Base-by-base conservation (phyloP, 192 early-diverging fungal species). In the Podila epicladia region DNA sequence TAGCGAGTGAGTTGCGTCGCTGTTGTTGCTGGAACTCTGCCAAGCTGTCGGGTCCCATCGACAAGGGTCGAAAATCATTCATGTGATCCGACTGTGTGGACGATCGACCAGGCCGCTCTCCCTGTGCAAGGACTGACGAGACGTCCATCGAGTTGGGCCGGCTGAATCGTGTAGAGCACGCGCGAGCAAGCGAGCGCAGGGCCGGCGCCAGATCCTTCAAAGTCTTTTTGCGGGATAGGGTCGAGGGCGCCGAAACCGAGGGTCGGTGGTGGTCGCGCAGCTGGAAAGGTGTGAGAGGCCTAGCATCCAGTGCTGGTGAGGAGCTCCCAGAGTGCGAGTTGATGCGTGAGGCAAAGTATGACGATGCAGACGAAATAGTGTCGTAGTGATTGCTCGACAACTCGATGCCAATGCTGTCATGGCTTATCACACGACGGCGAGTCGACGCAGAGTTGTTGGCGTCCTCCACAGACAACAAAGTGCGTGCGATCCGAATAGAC, bases 31-130 rank as follows among this genome's bases (percentile, higher is more conserved):
- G 58, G 24, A 55, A 32, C 37, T 53, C 66, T 37, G 61, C 50
- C 48, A 63, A 26, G 58, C 24, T 26, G 15, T 69, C 77, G 20
- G 77, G 77, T 50, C 77, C 77, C 2, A 53, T 28, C 32, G 57
- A 49, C 17, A 80, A 55, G 20, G 71, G 77, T 20, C 68, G 73
- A 57, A 80, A 80, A 28, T 80, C 77, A 15, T 55, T 22, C 71
- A 80, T 64, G 22, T 73, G 77, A 28, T 51, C 65, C 37, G 63
- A 35, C 57, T 20, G 19, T 15, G 28, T 29, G 59, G 59, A 19
- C 31, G 12, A 61, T 33, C 59, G 26, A 61, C 26, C 9, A 17
- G 59, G 17, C 29, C 29, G 31, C 31, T 33, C 22, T 32, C 29
- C 26, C 59, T 61, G 59, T 20, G 17, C 64, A 65, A 48, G 22